These are phyloP conservation scores for Saccharomyces hybrid DNA, from an alignment of 1,139 yeast species.

Conservation along the genomic window DNA sequence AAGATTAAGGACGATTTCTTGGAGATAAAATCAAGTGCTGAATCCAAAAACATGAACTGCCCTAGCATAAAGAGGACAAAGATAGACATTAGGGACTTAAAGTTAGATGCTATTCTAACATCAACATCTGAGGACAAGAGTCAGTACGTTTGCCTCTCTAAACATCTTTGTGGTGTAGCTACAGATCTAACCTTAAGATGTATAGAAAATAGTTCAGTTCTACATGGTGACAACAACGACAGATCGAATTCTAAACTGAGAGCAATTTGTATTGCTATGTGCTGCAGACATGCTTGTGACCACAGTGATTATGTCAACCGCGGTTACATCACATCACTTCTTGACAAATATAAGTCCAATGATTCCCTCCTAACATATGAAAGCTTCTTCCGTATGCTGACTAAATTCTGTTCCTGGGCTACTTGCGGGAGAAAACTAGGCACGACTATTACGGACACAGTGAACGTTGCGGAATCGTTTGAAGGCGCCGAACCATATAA, in stretches of 20 bases:
- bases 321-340: constrained; percentile 35
- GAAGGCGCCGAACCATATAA: constrained; percentile 33
- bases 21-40: constrained; percentile 10
- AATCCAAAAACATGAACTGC: background rate
- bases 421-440: constrained; percentile 55
- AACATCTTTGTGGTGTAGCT: constrained; percentile 90
- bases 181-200: constrained; percentile 78
- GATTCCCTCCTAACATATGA: constrained; percentile 19
- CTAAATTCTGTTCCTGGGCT: constrained; percentile 80
- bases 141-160: constrained; percentile 58
- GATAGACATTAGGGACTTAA: constrained; percentile 78
- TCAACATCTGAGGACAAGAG: constrained; percentile 13
- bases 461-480: constrained; percentile 2
- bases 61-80: constrained; percentile 13
- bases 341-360: constrained; percentile 15
- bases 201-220: constrained; percentile 39
- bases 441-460: constrained; percentile 32
- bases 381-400: constrained; percentile 42
- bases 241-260: constrained; percentile 24
- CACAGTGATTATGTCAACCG: constrained; percentile 47
- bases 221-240: constrained; percentile 3
- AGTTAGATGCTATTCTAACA: constrained; percentile 42
- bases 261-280: constrained; percentile 82
- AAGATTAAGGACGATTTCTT: constrained; percentile 52
- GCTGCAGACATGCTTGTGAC: constrained; percentile 83